Conservation (phyloP, 2,329 filamentous ascomycete genomes). For the Hypomyces perniciosus region DNA sequence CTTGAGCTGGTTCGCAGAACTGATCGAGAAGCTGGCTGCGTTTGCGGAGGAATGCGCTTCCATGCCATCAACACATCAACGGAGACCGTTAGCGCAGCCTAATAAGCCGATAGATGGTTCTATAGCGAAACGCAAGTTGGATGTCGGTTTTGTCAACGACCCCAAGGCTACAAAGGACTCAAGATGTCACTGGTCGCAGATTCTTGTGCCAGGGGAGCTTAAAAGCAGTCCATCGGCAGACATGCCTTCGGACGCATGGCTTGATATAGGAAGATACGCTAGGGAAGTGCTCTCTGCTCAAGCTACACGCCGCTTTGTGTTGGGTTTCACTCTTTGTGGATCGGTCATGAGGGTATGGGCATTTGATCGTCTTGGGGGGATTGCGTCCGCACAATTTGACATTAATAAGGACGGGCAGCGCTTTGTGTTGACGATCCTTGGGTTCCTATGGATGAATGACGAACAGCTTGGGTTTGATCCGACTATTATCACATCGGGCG, state of each 20-base stretch:
- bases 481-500: slow-evolving; percentile 25
- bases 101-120: slow-evolving; percentile 22
- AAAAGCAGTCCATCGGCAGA: slow-evolving; percentile 40
- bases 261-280: slow-evolving; percentile 38
- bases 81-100: slow-evolving; percentile 22
- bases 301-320: slow-evolving; percentile 37
- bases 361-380: slow-evolving; percentile 41
- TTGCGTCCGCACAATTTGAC: slow-evolving; percentile 39
- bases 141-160: slow-evolving; percentile 29
- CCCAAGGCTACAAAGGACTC: slow-evolving; percentile 9
- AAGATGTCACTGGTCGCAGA: slow-evolving; percentile 33
- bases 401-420: slow-evolving; percentile 36
- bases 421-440: slow-evolving; percentile 37
- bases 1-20: slow-evolving; percentile 27
- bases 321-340: slow-evolving; percentile 43
- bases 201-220: slow-evolving; percentile 40
- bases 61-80: slow-evolving; percentile 16
- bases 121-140: slow-evolving; percentile 19
- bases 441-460: slow-evolving; percentile 28
- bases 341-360: slow-evolving; percentile 40
- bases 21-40: slow-evolving; percentile 23
- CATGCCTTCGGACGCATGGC: slow-evolving; percentile 15
- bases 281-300: slow-evolving; percentile 38
- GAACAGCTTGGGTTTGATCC: slow-evolving; percentile 36
- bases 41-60: slow-evolving; percentile 20